Base-by-base conservation (phyloP, 2,329 filamentous ascomycete species). In the Paraconiothyrium brasiliense region DNA sequence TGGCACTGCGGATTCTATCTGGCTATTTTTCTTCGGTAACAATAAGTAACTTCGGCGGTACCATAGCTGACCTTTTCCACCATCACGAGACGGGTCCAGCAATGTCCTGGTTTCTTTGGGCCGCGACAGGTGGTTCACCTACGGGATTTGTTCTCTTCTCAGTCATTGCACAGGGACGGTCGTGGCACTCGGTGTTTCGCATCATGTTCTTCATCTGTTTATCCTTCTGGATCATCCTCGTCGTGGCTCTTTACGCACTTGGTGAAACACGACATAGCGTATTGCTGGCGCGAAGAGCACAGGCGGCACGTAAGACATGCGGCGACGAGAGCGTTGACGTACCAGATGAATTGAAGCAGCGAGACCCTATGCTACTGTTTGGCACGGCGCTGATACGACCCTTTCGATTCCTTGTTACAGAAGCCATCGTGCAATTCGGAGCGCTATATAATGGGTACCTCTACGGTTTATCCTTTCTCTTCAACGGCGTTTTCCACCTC, bases 401-500 rank as follows among this genome's bases (percentile, higher is more conserved):
- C 0, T 83, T 84, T 59, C 72, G 80, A 1, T 84, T 84, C 54
- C 64, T 84, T 3, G 76, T 74, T 13, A 79, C 80, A 1, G 83
- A 84, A 65, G 80, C 81, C 39, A 84, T 84, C 47, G 79, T 83
- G 34, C 77, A 82, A 16, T 83, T 83, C 39, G 78, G 76, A n/a
- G 82, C 83, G 2, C 66, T 83, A 0, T 84, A 83, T 67, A 84
- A 84, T 51, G 82, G 81, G 4, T 84, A 82, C 60, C 71, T 84
- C 2, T 84, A 84, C 54, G 83, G 83, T 1, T 60, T 84, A 9
- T 82, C 80, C 1, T 85, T 84, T 57, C 72, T 84, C 0, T 84
- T 84, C 73, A 84, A 84, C 58, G 80, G 79, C 3, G 82, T 82
- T 0, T 85, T 85, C 58, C 75, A 78, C 22, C 75, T 85, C 22